These are phyloP conservation scores for Trifolium dubium DNA, from an alignment of 306 rosid genomes.

Conservation along the genomic window DNA sequence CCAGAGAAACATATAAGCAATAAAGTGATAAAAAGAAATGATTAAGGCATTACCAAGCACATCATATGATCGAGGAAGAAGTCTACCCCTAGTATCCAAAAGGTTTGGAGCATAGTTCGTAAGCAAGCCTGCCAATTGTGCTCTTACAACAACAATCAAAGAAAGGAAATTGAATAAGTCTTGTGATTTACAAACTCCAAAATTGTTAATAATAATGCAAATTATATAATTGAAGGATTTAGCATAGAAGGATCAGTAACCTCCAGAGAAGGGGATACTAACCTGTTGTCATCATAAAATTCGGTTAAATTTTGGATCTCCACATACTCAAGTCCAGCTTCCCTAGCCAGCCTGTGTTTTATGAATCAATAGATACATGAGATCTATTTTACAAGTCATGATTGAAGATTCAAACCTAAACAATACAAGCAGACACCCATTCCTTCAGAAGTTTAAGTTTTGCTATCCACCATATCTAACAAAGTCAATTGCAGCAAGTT, in stretches of 20 bases:
- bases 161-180: conserved; percentile 34
- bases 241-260: conserved; percentile 20
- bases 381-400: conserved; percentile 19
- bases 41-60: conserved; percentile 66
- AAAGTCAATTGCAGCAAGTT: conserved; percentile 15
- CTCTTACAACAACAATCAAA: conserved; percentile 57
- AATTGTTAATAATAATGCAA: conserved; percentile 13
- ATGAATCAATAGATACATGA: conserved; percentile 33
- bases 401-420: conserved; percentile 23
- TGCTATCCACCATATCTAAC: conserved; percentile 7
- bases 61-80: conserved; percentile 91
- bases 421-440: conserved; percentile 7
- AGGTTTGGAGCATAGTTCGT: conserved; percentile 68
- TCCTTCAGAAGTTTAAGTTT: conserved; percentile 14
- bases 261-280: conserved; percentile 35
- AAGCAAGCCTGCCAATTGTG: conserved; percentile 79
- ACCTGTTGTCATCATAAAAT: conserved; percentile 96
- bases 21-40: conserved; percentile 16
- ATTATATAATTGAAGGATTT: conserved; percentile 31
- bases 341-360: conserved; percentile 86
- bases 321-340: conserved; percentile 94
- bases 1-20: conserved; percentile 6
- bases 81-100: conserved; percentile 87
- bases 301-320: conserved; percentile 96
- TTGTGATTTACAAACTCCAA: conserved; percentile 25